phyloP scores from a whole-genome alignment of 2,329 filamentous ascomycete species.

The Trichoderma sp. region DNA sequence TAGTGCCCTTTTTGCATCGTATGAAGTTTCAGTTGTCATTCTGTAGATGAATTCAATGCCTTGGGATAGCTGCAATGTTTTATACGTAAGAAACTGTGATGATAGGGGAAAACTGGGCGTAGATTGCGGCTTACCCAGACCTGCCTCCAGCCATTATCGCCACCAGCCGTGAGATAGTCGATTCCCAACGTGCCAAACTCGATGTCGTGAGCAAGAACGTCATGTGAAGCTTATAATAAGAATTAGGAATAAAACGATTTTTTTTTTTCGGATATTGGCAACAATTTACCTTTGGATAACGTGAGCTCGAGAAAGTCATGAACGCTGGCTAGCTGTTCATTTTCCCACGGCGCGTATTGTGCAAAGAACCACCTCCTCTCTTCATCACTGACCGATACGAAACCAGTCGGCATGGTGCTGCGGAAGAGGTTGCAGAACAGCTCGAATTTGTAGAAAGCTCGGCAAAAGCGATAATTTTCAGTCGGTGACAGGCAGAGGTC shows the following conservation, averaged over 20 bases:
- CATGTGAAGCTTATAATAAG: neutral
- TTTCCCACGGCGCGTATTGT: neutral
- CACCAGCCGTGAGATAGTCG: neutral
- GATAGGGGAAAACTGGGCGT: neutral
- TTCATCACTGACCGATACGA: neutral
- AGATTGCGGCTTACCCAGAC: neutral
- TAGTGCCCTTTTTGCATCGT: neutral
- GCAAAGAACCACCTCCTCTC: neutral
- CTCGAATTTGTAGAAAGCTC: neutral
- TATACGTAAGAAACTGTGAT: neutral
- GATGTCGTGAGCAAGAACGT: neutral
- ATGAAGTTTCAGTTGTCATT: neutral
- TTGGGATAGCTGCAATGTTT: neutral
- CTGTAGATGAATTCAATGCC: neutral
- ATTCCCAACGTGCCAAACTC: neutral
- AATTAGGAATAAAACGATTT: neutral
- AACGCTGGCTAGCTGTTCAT: neutral
- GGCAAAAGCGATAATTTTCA: neutral
- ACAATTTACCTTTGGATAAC: neutral
- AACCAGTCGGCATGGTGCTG: neutral
- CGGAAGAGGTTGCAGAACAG: neutral
- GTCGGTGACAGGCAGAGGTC: neutral
- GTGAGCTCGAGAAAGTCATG: neutral
- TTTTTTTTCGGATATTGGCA: neutral
- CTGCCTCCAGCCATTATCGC: neutral